Percentiles rank a stretch among this genome's conserved stretches.
Evolutionary conservation across 2,329 filamentous ascomycete species (phyloP).

Genomic region (Madurella fahalii): DNA sequence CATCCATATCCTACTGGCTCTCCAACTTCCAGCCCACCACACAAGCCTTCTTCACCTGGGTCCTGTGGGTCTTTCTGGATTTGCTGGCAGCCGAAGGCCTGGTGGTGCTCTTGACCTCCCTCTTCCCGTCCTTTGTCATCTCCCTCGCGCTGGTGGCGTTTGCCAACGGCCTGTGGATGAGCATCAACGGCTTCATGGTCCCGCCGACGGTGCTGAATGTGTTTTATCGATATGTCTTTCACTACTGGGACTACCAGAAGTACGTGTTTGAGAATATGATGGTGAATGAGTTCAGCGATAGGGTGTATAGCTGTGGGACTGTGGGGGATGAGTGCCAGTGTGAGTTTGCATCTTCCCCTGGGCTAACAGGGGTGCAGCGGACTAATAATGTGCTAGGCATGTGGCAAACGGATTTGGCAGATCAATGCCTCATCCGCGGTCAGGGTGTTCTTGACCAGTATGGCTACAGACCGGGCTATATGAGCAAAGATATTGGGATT

Average conservation of each 20-base stretch:
- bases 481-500: constrained; percentile 70
- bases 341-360: constrained; percentile 7
- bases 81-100: constrained; percentile 77
- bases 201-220: constrained; percentile 67
- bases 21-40: constrained; percentile 66
- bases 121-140: constrained; percentile 78
- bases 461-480: constrained; percentile 60
- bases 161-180: constrained; percentile 88
- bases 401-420: constrained; percentile 59
- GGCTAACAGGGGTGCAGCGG: no score
- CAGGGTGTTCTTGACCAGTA: constrained; percentile 66
- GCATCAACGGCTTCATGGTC: constrained; percentile 77
- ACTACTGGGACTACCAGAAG: constrained; percentile 82
- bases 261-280: constrained; percentile 93
- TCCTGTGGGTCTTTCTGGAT: constrained; percentile 83
- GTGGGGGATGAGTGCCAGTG: constrained; percentile 53
- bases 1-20: constrained; percentile 73
- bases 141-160: constrained; percentile 76
- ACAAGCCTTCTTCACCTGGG: constrained; percentile 68
- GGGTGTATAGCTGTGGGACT: constrained; percentile 57
- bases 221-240: constrained; percentile 84
- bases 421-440: constrained; percentile 66
- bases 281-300: constrained; percentile 74
- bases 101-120: constrained; percentile 68
- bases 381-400: constrained; percentile 37